Base-by-base conservation (phyloP, 768 basidiomycete genomes). In the Hypsizygus marmoreus region DNA sequence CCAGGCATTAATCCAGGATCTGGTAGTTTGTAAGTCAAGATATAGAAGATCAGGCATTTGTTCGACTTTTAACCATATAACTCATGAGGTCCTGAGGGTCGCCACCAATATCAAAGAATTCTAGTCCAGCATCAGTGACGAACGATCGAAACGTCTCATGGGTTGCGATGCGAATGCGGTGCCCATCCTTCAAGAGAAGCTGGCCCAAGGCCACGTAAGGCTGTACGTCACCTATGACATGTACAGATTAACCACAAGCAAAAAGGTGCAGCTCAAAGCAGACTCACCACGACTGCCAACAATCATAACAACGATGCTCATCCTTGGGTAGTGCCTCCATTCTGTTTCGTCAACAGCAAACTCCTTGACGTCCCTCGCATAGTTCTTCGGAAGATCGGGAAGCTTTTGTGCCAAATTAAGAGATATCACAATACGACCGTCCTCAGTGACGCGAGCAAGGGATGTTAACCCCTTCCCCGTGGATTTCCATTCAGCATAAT, bases 41-140 rank as follows among this genome's bases (percentile, higher is more conserved):
- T 29, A 41, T 16, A 8, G 16, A 33, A 44, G 19, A 45, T 22
- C 31, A 16, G 14, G 26, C n/a, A 36, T 22, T 26, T 26, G 31
- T 55, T 74, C 52, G 49, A 83, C 83, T 86, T 60, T 80, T 81
- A 35, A 86, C 84, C 84, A 86, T 84, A 51, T 82, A 86, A 35
- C 79, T 79, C 82, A 86, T 84, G 9, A 86, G 63, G 43, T 82
- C 79, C 40, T 78, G 74, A 0, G 82, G 84, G 60, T 81, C 71
- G 1, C 82, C 84, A 8, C 84, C 82, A 24, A 82, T 77, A 41
- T 71, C 69, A 55, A 75, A 83, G 60, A 81, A 84, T 47, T 84
- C 82, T 4, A 84, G 62, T 1, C 74, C 76, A 11, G 69, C 62
- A 1, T 75, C 72, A 4, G 56, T 60, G 13, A 86, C 79, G 53